Evolutionary conservation across 192 early-diverging fungal species (phyloP).

Genomic region (Coemansia asiatica): DNA sequence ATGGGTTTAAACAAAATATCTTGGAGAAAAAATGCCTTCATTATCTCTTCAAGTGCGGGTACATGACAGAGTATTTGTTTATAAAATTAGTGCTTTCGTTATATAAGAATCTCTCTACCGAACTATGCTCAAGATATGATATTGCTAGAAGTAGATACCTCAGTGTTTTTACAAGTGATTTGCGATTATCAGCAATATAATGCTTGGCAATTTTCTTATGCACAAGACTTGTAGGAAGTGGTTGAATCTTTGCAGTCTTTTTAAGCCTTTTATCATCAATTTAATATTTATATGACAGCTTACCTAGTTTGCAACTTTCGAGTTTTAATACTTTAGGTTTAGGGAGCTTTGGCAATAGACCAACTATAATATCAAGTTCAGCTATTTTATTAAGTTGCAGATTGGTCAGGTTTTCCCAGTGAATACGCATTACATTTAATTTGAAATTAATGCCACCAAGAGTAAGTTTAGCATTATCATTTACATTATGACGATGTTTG

Average conservation of each 20-base stretch:
- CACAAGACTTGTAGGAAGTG: neutral
- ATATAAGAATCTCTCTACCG: neutral
- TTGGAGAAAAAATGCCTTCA: neutral
- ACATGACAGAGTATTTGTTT: neutral
- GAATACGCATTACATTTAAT: neutral
- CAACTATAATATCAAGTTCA: neutral
- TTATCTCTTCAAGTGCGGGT: neutral
- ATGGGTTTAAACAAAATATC: too few relatives aligned
- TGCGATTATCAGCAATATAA: neutral
- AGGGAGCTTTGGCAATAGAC: neutral
- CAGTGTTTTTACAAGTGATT: neutral
- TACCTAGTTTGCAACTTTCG: neutral
- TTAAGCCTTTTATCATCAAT: neutral
- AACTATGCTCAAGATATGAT: neutral
- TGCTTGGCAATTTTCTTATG: neutral
- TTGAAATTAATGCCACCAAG: neutral
- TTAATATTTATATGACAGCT: neutral
- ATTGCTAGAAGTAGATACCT: neutral
- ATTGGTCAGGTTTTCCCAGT: neutral
- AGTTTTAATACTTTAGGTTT: neutral
- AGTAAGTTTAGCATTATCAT: neutral
- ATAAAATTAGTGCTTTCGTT: neutral
- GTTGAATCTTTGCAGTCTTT: neutral
- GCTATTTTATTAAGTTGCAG: neutral
- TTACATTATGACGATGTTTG: neutral